A percentile compares a stretch with the other conserved stretches of the same genome.
These are phyloP conservation scores for Cladosporium sp. DNA, from an alignment of 2,329 filamentous ascomycete genomes.

Conservation along the genomic window DNA sequence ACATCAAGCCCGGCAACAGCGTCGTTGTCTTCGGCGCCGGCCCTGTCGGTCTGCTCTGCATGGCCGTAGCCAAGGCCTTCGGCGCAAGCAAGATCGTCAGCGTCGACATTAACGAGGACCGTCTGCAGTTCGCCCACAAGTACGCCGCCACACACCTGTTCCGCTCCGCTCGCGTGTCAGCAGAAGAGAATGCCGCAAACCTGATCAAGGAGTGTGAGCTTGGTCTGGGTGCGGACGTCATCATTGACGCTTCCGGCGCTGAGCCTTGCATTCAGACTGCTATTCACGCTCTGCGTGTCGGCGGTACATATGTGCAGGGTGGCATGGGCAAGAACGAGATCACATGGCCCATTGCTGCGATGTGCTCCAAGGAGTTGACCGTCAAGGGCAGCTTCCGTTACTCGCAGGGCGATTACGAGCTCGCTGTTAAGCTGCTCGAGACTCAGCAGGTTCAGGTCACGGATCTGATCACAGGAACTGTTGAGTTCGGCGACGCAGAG, in stretches of 20 bases:
- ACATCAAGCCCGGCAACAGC: constrained; percentile 39
- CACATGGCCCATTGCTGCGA: constrained; percentile 83
- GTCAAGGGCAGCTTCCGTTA: constrained; percentile 88
- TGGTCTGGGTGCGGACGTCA: constrained; percentile 45
- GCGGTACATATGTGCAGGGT: constrained; percentile 63
- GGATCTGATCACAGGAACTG: constrained; percentile 71
- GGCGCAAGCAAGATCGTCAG: constrained; percentile 82
- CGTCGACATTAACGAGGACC: constrained; percentile 77
- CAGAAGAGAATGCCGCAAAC: constrained; percentile 69
- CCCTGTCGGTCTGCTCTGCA: constrained; percentile 76
- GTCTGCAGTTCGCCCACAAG: constrained; percentile 71
- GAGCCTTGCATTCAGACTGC: constrained; percentile 48
- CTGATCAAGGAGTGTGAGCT: constrained; percentile 63
- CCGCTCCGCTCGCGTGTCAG: constrained; percentile 53
- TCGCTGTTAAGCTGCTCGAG: constrained; percentile 73
- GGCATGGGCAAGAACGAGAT: constrained; percentile 89
- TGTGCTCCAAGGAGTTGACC: constrained; percentile 85
- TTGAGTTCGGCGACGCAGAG: constrained; percentile 78
- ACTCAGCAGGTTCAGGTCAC: constrained; percentile 69
- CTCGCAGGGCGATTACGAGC: constrained; percentile 78
- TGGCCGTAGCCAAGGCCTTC: constrained; percentile 76
- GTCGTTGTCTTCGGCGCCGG: constrained; percentile 49
- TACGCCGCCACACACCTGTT: constrained; percentile 72
- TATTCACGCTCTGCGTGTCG: constrained; percentile 45
- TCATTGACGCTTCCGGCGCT: constrained; percentile 46